phyloP scores from a whole-genome alignment of 2,329 filamentous ascomycete species.

The Trichoderma sp. region DNA sequence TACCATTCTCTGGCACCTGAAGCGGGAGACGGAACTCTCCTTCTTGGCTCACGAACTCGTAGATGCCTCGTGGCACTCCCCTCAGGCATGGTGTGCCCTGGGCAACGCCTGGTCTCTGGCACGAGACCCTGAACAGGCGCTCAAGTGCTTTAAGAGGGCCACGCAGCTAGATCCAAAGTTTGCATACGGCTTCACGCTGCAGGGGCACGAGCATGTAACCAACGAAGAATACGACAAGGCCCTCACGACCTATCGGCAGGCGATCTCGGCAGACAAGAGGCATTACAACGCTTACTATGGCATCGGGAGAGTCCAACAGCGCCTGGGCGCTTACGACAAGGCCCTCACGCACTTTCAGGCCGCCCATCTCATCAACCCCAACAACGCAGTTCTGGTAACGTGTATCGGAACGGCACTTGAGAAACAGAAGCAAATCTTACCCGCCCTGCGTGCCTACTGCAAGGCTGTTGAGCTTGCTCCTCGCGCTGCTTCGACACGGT shows the following conservation, averaged over 20 bases:
- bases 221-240: conserved; percentile 99
- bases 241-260: conserved; percentile 78
- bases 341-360: conserved; percentile 89
- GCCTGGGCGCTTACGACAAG: conserved; percentile 85
- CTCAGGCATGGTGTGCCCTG: conserved; percentile 92
- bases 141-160: conserved; percentile 91
- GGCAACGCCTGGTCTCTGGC: conserved; percentile 94
- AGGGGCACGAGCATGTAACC: conserved; percentile 91
- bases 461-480: conserved; percentile 81
- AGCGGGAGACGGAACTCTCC: conserved; percentile 85
- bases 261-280: conserved; percentile 78
- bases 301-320: conserved; percentile 77
- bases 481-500: conserved; percentile 75
- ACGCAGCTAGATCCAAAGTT: conserved; percentile 88
- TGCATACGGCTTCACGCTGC: conserved; percentile 91
- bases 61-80: conserved; percentile 81
- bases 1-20: conserved; percentile 97
- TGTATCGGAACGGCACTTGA: conserved; percentile 89
- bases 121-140: conserved; percentile 88
- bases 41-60: conserved; percentile 89
- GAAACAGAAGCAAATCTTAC: conserved; percentile 76
- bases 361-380: conserved; percentile 85
- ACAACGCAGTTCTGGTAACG: conserved; percentile 87
- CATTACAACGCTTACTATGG: conserved; percentile 99
- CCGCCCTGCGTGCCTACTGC: conserved; percentile 77